A percentile compares a stretch with the other conserved stretches of the same genome.
Conservation (phyloP, 1,139 yeast genomes). For the Sugiyamaella pinicola region DNA sequence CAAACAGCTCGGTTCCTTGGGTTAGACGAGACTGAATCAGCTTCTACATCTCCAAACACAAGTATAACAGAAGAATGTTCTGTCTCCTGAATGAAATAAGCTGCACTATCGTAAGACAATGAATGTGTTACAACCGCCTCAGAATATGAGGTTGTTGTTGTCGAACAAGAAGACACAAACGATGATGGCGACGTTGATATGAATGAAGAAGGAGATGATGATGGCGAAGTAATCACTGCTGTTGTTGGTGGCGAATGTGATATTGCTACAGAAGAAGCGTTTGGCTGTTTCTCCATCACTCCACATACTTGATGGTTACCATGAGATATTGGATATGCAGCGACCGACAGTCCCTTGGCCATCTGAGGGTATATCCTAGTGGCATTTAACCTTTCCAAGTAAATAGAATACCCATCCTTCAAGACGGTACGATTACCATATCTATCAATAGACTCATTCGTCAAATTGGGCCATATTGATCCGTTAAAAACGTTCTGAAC, state of each 20-base stretch:
- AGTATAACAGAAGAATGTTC: constrained; percentile 47
- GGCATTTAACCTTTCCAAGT: constrained; percentile 30
- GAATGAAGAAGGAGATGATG: constrained; percentile 4
- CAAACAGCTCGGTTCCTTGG: constrained; percentile 57
- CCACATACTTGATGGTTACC: constrained; percentile 25
- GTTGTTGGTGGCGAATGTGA: background rate
- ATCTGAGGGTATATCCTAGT: constrained; percentile 14
- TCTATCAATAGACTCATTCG: constrained; percentile 42
- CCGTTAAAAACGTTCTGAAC: constrained; percentile 68
- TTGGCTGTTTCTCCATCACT: background rate
- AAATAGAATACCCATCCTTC: constrained; percentile 20
- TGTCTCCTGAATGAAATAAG: constrained; percentile 53
- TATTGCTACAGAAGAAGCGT: background rate
- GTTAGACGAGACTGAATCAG: constrained; percentile 54
- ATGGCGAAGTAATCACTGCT: background rate
- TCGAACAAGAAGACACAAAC: constrained; percentile 6
- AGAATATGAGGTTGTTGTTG: constrained; percentile 22
- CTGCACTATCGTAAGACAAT: constrained; percentile 48
- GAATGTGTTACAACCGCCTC: constrained; percentile 22
- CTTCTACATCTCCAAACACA: constrained; percentile 81
- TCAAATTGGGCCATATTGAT: constrained; percentile 75
- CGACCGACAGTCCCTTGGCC: constrained; percentile 27
- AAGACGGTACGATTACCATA: constrained; percentile 23
- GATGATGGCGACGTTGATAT: constrained; percentile 8
- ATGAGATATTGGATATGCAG: constrained; percentile 34